A percentile compares a stretch with the other conserved stretches of the same genome.
Conservation (phyloP, 2,329 filamentous ascomycete genomes). For the Claviceps sp. region DNA sequence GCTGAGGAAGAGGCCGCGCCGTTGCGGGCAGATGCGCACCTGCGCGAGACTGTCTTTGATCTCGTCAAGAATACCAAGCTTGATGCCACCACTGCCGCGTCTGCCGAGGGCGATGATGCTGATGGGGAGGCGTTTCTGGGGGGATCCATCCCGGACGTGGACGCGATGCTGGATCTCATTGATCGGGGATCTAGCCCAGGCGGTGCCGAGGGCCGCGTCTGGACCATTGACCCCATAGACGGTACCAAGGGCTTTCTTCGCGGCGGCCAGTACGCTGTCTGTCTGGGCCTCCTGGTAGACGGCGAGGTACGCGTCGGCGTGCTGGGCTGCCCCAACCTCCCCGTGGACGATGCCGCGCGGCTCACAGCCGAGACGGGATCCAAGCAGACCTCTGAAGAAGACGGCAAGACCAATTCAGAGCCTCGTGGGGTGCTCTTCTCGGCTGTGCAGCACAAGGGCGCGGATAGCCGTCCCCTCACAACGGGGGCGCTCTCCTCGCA, state of each 20-base stretch:
- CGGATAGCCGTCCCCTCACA: conserved; percentile 61
- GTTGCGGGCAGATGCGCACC: conserved; percentile 55
- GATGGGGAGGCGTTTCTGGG: conserved; percentile 49
- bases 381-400: conserved; percentile 51
- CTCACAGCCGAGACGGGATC: conserved; percentile 55
- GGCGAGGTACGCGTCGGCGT: conserved; percentile 91
- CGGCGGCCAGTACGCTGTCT: conserved; percentile 94
- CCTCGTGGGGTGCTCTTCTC: conserved; percentile 70
- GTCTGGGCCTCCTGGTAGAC: conserved; percentile 81
- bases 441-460: conserved; percentile 66
- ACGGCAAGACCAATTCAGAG: conserved; percentile 13
- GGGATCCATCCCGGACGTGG: conserved; percentile 52
- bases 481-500: conserved; percentile 30
- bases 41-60: conserved; percentile 65
- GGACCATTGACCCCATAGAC: conserved; percentile 95
- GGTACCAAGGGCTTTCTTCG: conserved; percentile 95
- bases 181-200: conserved; percentile 58
- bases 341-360: conserved; percentile 58
- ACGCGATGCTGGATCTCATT: conserved; percentile 54
- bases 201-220: conserved; percentile 66
- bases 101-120: conserved; percentile 24
- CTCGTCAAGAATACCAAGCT: conserved; percentile 63
- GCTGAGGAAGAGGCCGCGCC: conserved; percentile 86
- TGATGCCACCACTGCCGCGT: conserved; percentile 8
- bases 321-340: conserved; percentile 89